Evolutionary conservation across 371 early-diverging fungal species (phyloP), one percentile per base, ranked within the genome.

Genomic region (Chytridiales sp.): DNA sequence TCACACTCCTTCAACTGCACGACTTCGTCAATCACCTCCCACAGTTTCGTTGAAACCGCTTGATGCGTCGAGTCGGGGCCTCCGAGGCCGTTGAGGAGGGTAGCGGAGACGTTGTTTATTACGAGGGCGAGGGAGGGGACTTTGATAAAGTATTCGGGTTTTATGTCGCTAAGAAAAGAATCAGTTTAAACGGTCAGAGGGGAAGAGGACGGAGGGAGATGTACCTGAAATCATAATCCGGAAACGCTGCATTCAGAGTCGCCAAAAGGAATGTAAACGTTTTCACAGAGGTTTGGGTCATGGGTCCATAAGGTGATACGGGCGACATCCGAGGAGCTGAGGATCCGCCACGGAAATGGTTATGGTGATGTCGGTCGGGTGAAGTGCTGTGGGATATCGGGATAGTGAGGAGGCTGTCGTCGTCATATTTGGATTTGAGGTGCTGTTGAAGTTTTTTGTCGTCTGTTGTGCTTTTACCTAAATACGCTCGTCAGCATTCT

Each of bases 181-280:
- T 35, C 21, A 56, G 15, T 0, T 58, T 58, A n/a, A 8, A 21
- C 22, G 50, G 50, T 9, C 11, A 21, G 15, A 3, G 34, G n/a
- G 19, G 41, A 52, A 53, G 41, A 29, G 6, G 24, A 55, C 52
- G n/a, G n/a, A 38, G 27, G 27, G 2, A 2, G 36, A 59, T 73
- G 24, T 66, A 83, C 86, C 82, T 82, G 73, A 95, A 96, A 68
- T 95, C 97, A 63, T 94, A 89, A 61, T 96, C 95, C 3, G 97
- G 95, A 61, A 89, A 96, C 1, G 91, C 88, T 4, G 93, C 89
- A 62, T 96, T 96, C 39, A 96, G 76, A 0, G 94, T 95, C 8
- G 91, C 90, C 35, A 96, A 81, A 11, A 96, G 79, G 69, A 92
- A 94, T 67, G 92, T 94, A 49, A 94, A 79, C 1, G 91, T 92